These are phyloP conservation scores for Phylloporus scabripes DNA, from an alignment of 768 basidiomycete species.

Conservation along the genomic window DNA sequence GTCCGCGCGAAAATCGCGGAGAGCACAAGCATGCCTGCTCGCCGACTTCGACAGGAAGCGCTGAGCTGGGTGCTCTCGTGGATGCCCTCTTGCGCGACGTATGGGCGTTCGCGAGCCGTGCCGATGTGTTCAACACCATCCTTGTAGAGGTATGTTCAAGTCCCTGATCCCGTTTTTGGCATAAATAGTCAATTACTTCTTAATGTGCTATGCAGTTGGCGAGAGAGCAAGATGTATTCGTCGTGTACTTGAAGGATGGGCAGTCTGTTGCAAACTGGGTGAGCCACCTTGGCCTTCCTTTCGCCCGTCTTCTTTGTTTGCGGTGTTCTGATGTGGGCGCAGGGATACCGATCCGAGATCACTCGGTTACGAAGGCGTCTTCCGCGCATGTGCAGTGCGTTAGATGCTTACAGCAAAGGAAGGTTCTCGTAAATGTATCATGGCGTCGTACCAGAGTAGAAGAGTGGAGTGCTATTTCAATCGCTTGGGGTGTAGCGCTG, in stretches of 20 bases:
- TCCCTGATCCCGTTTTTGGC: not conserved
- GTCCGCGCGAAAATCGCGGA: not conserved
- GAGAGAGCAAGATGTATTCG: slow-evolving; percentile 14
- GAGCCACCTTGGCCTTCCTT: not conserved
- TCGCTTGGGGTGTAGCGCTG: no score
- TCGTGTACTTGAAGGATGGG: slow-evolving; percentile 20
- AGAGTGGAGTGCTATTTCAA: not conserved
- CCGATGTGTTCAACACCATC: slow-evolving; percentile 9
- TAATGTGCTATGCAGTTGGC: slow-evolving; percentile 5
- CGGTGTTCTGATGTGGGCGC: not conserved
- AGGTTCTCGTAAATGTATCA: not conserved
- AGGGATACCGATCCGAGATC: slow-evolving; percentile 17
- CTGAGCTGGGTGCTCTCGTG: not conserved
- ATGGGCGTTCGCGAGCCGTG: slow-evolving; percentile 2
- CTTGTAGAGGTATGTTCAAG: slow-evolving; percentile 11
- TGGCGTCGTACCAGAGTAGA: not conserved
- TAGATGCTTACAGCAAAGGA: slow-evolving; percentile 18
- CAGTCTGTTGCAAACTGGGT: slow-evolving; percentile 11
- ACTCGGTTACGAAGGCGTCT: slow-evolving; percentile 14
- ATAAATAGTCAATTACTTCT: not conserved
- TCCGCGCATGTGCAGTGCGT: slow-evolving; percentile 9
- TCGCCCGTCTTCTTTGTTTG: not conserved
- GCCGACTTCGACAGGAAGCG: not conserved
- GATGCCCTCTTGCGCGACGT: slow-evolving; percentile 8
- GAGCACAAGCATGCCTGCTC: not conserved